Base-by-base conservation (phyloP, 257 asterid genomes). In the Capsicum pubescens region DNA sequence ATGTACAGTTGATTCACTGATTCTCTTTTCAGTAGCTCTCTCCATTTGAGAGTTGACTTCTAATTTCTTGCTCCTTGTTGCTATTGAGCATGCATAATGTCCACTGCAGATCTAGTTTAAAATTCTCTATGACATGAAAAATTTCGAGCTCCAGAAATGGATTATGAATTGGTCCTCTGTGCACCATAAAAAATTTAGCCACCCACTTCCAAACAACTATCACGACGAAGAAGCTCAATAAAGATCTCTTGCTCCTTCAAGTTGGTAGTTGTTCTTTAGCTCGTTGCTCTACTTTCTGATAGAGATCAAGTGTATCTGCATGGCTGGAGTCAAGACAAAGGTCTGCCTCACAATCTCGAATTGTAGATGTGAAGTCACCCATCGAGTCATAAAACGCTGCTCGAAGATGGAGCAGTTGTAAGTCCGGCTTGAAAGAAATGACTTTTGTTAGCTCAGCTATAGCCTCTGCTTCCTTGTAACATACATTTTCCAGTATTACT, bases 301-400 rank as follows among this genome's bases (percentile, higher is more conserved):
- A 90, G 64, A 95, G 98, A 82, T 94, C 97, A 0, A 92, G 69
- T 35, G 99, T 89, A 69, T 93, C 98, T 1, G 87, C 17, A 72
- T 96, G 98, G 81, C 86, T 88, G 21, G 97, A 97, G 82, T 93
- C 98, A 35, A 96, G 97, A 84, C 97, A 93, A 11, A 96, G 93
- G n/a, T 93, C 97, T 17, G 98, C 99, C 88, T 94, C 94, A 82
- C 97, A 94, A 90, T 96, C 99, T 56, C 86, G 89, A 44, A 94
- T 67, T n/a, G 98, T 89, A 44, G 94, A 91, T 36, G 83, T 50
- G 54, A 56, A 70, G 78, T 96, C 93, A 36, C 98, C 94, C 85
- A 92, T 87, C 17, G 98, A 93, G 68, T 96, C 99, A 21, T 92
- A 91, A 89, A 96, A 96, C 15, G 98, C 98, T 86, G 99, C 97